Conservation (phyloP, 495 filamentous ascomycete genomes). For the Penicillium desertorum region DNA sequence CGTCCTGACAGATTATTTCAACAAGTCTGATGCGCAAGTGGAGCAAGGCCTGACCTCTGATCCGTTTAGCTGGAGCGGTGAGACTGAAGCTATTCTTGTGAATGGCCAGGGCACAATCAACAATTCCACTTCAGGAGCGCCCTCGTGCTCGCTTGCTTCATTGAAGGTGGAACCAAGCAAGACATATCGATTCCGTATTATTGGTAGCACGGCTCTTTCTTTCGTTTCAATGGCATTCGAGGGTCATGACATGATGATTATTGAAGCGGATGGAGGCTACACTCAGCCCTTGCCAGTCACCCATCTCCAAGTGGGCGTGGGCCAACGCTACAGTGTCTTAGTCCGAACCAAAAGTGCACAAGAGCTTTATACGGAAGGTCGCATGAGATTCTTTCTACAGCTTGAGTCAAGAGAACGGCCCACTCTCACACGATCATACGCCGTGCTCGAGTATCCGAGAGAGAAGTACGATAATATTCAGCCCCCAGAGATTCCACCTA, state of each 20-base stretch:
- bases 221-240: slow-evolving; percentile 52
- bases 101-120: slow-evolving; percentile 31
- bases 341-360: slow-evolving; percentile 45
- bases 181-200: slow-evolving; percentile 57
- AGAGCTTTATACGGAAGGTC: slow-evolving; percentile 9
- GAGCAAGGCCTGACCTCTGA: slow-evolving; percentile 33
- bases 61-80: slow-evolving; percentile 25
- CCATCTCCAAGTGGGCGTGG: slow-evolving; percentile 53
- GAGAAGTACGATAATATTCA: no score
- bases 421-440: no score
- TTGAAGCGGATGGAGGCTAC: slow-evolving; percentile 58
- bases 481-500: no score
- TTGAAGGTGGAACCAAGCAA: slow-evolving; percentile 52
- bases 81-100: slow-evolving; percentile 50
- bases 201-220: slow-evolving; percentile 54
- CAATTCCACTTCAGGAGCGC: no score
- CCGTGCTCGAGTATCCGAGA: no score
- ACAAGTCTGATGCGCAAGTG: slow-evolving; percentile 44
- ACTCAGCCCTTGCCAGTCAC: slow-evolving; percentile 47
- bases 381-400: background rate
- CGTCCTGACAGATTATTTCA: slow-evolving; percentile 52
- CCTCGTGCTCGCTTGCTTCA: no score
- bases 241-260: slow-evolving; percentile 48
- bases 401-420: background rate
- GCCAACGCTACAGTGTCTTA: slow-evolving; percentile 57